These are phyloP conservation scores for Pseudogymnoascus pannorum DNA, from an alignment of 2,329 filamentous ascomycete species.

Conservation along the genomic window DNA sequence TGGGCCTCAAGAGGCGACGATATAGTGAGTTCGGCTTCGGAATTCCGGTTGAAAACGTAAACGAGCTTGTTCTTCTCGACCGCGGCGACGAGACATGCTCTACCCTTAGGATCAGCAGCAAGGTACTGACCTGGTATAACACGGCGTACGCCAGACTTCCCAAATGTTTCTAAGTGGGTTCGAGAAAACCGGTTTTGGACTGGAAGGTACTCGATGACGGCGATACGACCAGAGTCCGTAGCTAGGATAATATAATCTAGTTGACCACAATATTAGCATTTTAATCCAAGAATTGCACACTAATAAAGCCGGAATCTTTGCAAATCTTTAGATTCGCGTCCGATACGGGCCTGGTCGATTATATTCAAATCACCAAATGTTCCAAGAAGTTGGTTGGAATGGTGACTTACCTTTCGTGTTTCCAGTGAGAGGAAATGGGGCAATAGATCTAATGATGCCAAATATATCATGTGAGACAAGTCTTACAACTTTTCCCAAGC, in stretches of 20 bases:
- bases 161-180: slow-evolving; percentile 92
- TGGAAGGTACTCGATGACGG: slow-evolving; percentile 84
- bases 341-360: slow-evolving; percentile 34
- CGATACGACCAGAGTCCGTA: slow-evolving; percentile 90
- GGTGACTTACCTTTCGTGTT: slow-evolving; percentile 81
- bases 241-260: slow-evolving; percentile 92
- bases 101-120: slow-evolving; percentile 87
- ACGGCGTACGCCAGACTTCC: slow-evolving; percentile 88
- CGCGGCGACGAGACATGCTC: slow-evolving; percentile 88
- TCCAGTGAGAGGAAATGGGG: slow-evolving; percentile 84
- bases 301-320: slow-evolving; percentile 9
- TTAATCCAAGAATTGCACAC: neutral
- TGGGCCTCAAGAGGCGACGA: slow-evolving; percentile 95
- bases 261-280: slow-evolving; percentile 13
- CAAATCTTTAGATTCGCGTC: too few species aligned
- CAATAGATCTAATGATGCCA: slow-evolving; percentile 83
- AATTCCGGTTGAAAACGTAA: slow-evolving; percentile 92
- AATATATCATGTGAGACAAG: slow-evolving; percentile 90
- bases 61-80: slow-evolving; percentile 99
- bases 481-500: slow-evolving; percentile 77
- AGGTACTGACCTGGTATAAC: slow-evolving; percentile 95
- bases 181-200: slow-evolving; percentile 80
- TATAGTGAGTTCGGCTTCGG: slow-evolving; percentile 89
- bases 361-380: slow-evolving; percentile 14
- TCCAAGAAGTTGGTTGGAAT: too few species aligned